A percentile compares a stretch with the other conserved stretches of the same genome.
phyloP scores from a whole-genome alignment of 371 early-diverging fungal species.

The Lichtheimia corymbifera region DNA sequence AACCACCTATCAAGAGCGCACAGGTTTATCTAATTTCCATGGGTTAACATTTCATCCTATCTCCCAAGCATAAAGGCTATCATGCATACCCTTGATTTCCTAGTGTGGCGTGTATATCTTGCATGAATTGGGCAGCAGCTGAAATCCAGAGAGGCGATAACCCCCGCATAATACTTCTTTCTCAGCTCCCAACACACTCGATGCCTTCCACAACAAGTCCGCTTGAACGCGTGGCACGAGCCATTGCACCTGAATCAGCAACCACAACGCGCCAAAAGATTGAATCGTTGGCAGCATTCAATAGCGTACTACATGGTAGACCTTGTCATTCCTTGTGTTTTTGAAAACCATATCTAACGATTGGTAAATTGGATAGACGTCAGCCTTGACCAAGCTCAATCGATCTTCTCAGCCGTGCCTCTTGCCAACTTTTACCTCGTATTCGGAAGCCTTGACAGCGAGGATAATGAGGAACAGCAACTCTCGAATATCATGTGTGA shows the following conservation, averaged over 20 bases:
- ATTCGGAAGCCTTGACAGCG: slow-evolving; percentile 29
- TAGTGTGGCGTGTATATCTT: too few species aligned
- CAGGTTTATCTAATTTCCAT: too few species aligned
- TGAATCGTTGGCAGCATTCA: slow-evolving; percentile 27
- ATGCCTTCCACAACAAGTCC: slow-evolving; percentile 27
- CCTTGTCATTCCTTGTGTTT: too few species aligned
- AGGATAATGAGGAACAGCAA: slow-evolving; percentile 9
- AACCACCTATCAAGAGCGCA: too few species aligned
- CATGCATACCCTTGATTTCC: too few species aligned
- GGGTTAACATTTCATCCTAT: too few species aligned
- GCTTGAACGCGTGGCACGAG: slow-evolving; percentile 28
- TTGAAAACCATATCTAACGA: too few species aligned
- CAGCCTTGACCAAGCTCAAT: slow-evolving; percentile 22
- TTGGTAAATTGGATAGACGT: background rate
- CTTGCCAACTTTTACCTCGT: slow-evolving; percentile 30
- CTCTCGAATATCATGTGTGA: slow-evolving; percentile 25
- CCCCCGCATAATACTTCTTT: too few species aligned
- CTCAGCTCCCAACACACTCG: background rate
- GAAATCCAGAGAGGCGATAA: too few species aligned
- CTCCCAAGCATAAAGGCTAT: too few species aligned
- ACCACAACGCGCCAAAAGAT: slow-evolving; percentile 27
- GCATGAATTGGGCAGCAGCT: too few species aligned
- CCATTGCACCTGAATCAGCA: slow-evolving; percentile 20
- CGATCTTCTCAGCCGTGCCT: slow-evolving; percentile 25
- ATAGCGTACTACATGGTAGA: slow-evolving; percentile 32